Evolutionary conservation across 768 basidiomycete genomes (phyloP).

Genomic region (Lyophyllum atratum): DNA sequence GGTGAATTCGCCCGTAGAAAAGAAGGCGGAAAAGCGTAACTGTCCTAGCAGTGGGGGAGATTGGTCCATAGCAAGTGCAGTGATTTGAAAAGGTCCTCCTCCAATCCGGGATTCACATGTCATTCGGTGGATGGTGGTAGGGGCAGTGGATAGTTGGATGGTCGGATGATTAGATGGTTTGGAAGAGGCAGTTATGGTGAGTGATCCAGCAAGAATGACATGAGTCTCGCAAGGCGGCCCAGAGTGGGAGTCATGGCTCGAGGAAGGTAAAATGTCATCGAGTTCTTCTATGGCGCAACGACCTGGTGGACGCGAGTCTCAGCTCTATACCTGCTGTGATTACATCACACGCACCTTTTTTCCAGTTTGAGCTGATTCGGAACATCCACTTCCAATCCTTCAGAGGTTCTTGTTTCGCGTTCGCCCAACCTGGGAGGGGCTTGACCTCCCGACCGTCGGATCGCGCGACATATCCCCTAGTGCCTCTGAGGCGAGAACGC

Average conservation of each 20-base stretch:
- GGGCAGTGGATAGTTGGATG: constrained; percentile 39
- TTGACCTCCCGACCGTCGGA: constrained; percentile 60
- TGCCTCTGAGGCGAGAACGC: constrained; percentile 66
- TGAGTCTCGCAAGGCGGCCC: constrained; percentile 30
- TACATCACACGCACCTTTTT: constrained; percentile 53
- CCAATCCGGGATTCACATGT: constrained; percentile 41
- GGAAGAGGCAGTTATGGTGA: constrained; percentile 61
- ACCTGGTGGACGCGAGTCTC: constrained; percentile 40
- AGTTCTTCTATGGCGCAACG: constrained; percentile 57
- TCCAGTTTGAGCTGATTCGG: constrained; percentile 82
- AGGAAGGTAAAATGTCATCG: constrained; percentile 14
- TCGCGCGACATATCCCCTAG: constrained; percentile 58
- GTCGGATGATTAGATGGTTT: constrained; percentile 32
- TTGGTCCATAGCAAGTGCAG: constrained; percentile 74
- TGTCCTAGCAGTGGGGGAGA: constrained; percentile 50
- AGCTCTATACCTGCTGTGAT: constrained; percentile 8
- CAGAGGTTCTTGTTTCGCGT: constrained; percentile 33
- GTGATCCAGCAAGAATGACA: constrained; percentile 59
- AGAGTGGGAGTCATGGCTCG: not conserved
- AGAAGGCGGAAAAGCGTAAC: constrained; percentile 56
- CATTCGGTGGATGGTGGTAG: constrained; percentile 38
- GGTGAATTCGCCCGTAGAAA: constrained; percentile 70
- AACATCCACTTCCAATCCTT: constrained; percentile 90
- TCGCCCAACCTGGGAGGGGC: constrained; percentile 56
- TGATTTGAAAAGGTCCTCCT: constrained; percentile 43